Percentiles rank a stretch among this genome's conserved stretches.
These are phyloP conservation scores for Colletotrichum sp. DNA, from an alignment of 2,329 filamentous ascomycete species.

Conservation along the genomic window DNA sequence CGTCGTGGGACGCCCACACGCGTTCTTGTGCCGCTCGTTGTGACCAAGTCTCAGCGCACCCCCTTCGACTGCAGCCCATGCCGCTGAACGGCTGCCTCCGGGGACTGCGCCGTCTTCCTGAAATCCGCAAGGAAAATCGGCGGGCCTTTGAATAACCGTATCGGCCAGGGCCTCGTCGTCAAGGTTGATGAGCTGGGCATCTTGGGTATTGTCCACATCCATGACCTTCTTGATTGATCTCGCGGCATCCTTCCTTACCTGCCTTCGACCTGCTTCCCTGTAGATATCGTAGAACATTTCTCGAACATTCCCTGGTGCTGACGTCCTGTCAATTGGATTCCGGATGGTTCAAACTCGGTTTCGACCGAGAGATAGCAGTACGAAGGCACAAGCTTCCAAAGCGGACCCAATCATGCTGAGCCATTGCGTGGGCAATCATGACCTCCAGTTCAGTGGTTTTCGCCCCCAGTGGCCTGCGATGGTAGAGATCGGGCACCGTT, in stretches of 20 bases:
- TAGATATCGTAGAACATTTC: not conserved
- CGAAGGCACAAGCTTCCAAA: too few relatives aligned
- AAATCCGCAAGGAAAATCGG: not conserved
- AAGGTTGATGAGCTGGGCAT: not conserved
- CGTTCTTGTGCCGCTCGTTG: not conserved
- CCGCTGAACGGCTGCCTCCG: not conserved
- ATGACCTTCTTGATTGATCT: not conserved
- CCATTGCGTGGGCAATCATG: too few relatives aligned
- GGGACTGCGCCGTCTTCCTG: not conserved
- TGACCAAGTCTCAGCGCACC: not conserved
- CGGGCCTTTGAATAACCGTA: not conserved
- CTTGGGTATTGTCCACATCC: not conserved
- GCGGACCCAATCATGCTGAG: too few relatives aligned
- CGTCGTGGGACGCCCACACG: too few relatives aligned
- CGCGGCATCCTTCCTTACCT: not conserved
- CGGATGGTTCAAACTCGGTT: rapidly evolving
- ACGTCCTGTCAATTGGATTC: not conserved
- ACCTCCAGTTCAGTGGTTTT: too few relatives aligned
- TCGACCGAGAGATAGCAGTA: too few relatives aligned
- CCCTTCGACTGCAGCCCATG: not conserved
- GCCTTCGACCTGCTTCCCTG: not conserved
- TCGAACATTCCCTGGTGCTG: not conserved
- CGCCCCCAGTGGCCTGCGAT: not conserved
- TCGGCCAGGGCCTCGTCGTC: not conserved
- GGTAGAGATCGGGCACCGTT: not conserved